Conservation (phyloP, 495 filamentous ascomycete species). For the Xylaria castorea region DNA sequence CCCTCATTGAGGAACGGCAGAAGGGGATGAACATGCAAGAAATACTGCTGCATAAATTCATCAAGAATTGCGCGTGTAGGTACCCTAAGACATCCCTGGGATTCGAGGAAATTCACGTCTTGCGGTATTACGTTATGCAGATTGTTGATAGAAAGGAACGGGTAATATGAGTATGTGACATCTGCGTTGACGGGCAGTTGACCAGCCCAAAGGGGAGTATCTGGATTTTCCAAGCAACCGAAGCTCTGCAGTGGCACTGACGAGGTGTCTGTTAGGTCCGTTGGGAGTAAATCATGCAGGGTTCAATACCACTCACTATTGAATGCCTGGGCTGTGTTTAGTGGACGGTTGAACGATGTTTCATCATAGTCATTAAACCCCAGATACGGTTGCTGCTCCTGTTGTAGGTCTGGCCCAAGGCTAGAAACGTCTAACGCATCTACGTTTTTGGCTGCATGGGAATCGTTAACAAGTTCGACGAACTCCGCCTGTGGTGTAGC, state of each 20-base stretch:
- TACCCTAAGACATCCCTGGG: slow-evolving; percentile 52
- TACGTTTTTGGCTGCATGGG: slow-evolving; percentile 24
- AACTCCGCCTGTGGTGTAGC: slow-evolving; percentile 28
- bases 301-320: slow-evolving; percentile 9
- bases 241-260: slow-evolving; percentile 37
- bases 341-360: slow-evolving; percentile 12
- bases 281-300: not conserved
- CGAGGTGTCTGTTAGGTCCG: slow-evolving; percentile 23
- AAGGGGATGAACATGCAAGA: slow-evolving; percentile 55
- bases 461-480: slow-evolving; percentile 28
- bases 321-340: not conserved
- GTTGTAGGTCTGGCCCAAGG: slow-evolving; percentile 17
- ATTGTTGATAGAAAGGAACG: slow-evolving; percentile 47
- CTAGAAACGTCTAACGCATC: slow-evolving; percentile 27
- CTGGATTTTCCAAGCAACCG: slow-evolving; percentile 32
- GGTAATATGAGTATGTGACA: slow-evolving; percentile 45
- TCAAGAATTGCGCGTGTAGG: slow-evolving; percentile 47
- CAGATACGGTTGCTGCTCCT: slow-evolving; percentile 1
- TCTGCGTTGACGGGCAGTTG: slow-evolving; percentile 41
- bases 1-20: slow-evolving; percentile 57
- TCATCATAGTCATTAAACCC: slow-evolving; percentile 5
- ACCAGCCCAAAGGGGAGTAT: slow-evolving; percentile 36
- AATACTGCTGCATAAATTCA: slow-evolving; percentile 57
- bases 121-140: slow-evolving; percentile 49
- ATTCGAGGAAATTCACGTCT: slow-evolving; percentile 52